Evolutionary conservation across 2,329 filamentous ascomycete genomes (phyloP).

Genomic region (Falciphora oryzae): DNA sequence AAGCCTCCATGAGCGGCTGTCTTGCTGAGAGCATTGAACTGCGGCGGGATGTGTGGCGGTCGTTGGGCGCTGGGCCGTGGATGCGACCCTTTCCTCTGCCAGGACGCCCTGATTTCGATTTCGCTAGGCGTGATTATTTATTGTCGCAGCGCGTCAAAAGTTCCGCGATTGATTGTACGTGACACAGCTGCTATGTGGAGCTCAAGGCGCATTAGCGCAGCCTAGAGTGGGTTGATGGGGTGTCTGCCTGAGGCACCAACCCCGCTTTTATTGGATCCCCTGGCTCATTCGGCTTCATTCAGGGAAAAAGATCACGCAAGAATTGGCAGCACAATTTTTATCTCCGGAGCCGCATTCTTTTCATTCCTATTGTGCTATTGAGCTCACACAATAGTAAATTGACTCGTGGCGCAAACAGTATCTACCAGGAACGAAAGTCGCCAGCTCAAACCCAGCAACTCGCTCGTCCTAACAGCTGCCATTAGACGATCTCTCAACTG

Average conservation of each 20-base stretch:
- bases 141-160: constrained; percentile 9
- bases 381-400: too few species aligned
- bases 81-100: not conserved
- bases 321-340: not conserved
- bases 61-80: not conserved
- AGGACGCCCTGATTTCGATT: constrained; percentile 3
- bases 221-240: not conserved
- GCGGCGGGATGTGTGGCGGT: not conserved
- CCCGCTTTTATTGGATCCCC: not conserved
- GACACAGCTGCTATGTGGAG: not conserved
- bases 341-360: too few species aligned
- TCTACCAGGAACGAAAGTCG: too few species aligned
- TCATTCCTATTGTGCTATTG: too few species aligned
- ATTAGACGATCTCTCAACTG: too few species aligned
- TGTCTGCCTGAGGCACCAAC: constrained; percentile 6
- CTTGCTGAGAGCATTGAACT: constrained; percentile 21
- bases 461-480: too few species aligned
- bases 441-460: too few species aligned
- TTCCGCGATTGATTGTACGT: constrained; percentile 2
- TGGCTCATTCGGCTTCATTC: too few species aligned
- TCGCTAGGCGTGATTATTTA: constrained; percentile 5
- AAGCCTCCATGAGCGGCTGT: constrained; percentile 45
- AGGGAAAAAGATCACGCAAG: too few species aligned
- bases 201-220: not conserved
- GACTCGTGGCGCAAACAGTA: too few species aligned